A percentile compares a stretch with the other conserved stretches of the same genome.
These are phyloP conservation scores for Hypoxylon crocopeplum DNA, from an alignment of 495 filamentous ascomycete genomes.

Conservation along the genomic window DNA sequence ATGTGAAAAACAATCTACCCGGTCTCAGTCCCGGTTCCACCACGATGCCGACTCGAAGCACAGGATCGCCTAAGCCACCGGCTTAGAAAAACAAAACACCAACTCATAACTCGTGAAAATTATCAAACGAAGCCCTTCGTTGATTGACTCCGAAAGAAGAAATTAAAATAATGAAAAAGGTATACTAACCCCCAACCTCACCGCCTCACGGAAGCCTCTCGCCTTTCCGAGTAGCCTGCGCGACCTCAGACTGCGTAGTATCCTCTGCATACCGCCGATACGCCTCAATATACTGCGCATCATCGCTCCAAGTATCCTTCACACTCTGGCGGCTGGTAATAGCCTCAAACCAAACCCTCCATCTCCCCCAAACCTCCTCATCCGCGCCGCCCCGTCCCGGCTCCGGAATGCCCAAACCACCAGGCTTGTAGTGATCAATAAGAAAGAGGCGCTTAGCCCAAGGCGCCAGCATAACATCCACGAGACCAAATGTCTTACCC, in stretches of 20 bases:
- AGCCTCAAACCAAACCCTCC: conserved; percentile 65
- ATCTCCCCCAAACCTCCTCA: conserved; percentile 64
- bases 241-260: conserved; percentile 72
- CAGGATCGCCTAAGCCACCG: too few species aligned
- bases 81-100: too few species aligned
- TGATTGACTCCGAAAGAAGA: too few species aligned
- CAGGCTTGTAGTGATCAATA: conserved; percentile 72
- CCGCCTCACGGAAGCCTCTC: conserved; percentile 62
- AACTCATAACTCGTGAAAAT: too few species aligned
- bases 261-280: conserved; percentile 77
- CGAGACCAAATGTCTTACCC: conserved; percentile 59
- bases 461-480: conserved; percentile 70
- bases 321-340: conserved; percentile 63
- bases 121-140: too few species aligned
- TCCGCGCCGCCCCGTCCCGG: conserved; percentile 40
- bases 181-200: neutral
- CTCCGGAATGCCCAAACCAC: conserved; percentile 62
- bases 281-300: conserved; percentile 65
- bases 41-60: too few species aligned
- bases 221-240: conserved; percentile 69
- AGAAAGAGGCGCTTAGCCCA: conserved; percentile 73
- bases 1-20: too few species aligned
- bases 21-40: too few species aligned
- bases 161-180: neutral
- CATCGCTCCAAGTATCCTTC: conserved; percentile 66